Evolutionary conservation across 169 alveolate species (phyloP), one percentile per base, ranked within the genome.

Genomic region (Plasmodium gallinaceum): DNA sequence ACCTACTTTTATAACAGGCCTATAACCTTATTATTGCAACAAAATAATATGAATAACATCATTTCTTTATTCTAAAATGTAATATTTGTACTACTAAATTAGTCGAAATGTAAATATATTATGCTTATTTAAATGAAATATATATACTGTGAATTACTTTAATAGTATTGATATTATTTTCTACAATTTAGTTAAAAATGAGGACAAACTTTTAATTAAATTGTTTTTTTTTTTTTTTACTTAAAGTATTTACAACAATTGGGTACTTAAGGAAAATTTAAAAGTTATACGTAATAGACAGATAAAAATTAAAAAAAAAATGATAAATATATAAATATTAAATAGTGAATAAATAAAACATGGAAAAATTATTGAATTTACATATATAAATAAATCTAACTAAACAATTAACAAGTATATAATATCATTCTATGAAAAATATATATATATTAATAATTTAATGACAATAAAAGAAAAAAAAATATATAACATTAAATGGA

Each of bases 401-500:
- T 75, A 62, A 54, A 75, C 74, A 75, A 61, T 37, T 75, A 42
- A 75, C 76, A 75, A 75, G 43, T 46, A 7, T 45, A 48, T 24
- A 7, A 45, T 54, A 73, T 73, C 32, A 39, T 73, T 48, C 39
- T 46, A 62, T 75, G 48, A 54, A 62, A 52, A 62, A 69, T 12
- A 75, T 37, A 62, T 8, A 65, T 8, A 62, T 32, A 20, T 42
- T 12, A 37, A 62, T 18, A 39, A 58, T 37, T 24, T 62, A 37
- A 12, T 62, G 45, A 46, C 61, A 37, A 8, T 61, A 26, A 18
- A 22, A n/a, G 60, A 26, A 73, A 73, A 57, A 73, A 12, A 57
- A 73, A 20, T 57, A 57, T 16, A 73, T n/a, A 22, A n/a, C 16
- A 24, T 14, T 22, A 69, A 22, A 14, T 16, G 16, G 14, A 32